Base-by-base conservation (phyloP, 345 rosid genomes). In the Psidium friedrichsthalianum region DNA sequence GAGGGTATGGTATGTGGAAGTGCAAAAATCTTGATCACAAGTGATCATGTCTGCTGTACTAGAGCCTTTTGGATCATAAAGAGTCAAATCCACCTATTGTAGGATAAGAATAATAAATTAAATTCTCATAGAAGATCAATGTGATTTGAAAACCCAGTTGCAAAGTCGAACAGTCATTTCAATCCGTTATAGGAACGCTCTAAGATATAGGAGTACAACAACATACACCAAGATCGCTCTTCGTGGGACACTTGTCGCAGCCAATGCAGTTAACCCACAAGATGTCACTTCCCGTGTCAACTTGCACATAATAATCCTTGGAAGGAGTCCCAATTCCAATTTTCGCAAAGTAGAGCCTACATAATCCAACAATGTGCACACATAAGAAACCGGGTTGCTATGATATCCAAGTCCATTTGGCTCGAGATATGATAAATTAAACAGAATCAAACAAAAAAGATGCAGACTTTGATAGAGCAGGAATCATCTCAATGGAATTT, bases 261-360 rank as follows among this genome's bases (percentile, higher is more conserved):
- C 89, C 94, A 32, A 56, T 87, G 56, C 98, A 94, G 86, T 95
- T 97, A 61, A 97, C 94, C 99, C 99, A 97, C 11, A 97, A 90
- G 88, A 93, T 89, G 90, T 96, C 99, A 88, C 98, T 96, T 85
- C 99, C 98, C 16, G 98, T 95, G 78, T 96, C 99, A 82, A 96
- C 95, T 92, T 96, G 99, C 56, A 97, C 99, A 54, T 88, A 91
- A 85, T 91, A 94, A 47, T 95, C 97, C 87, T 91, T 90, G 80
- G 98, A 82, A 51, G 99, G 99, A 20, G 87, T 87, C 64, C 98
- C 99, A 4, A 97, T 86, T 76, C 92, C 93, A 87, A 95, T 91
- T 88, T 87, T 91, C 10, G 97, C 90, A 84, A 88, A 97, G 91
- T 95, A 97, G 69, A 97, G 92, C 90, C 99, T 96, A 85, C 58